Evolutionary conservation across 2,329 filamentous ascomycete genomes (phyloP).

Genomic region (Monosporascus sp.): DNA sequence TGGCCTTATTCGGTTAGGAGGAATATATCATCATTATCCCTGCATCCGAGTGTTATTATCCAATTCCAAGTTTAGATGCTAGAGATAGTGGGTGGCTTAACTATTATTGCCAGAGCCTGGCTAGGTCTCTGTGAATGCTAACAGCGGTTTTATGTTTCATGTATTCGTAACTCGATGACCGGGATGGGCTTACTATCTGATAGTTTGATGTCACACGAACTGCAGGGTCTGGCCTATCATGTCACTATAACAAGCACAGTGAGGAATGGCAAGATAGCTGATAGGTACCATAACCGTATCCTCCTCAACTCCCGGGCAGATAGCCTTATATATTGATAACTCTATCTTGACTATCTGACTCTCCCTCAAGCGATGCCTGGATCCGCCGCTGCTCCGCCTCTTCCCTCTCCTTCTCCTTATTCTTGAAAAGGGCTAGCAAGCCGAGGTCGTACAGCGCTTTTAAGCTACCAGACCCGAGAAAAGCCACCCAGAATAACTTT

Average conservation of each 20-base stretch:
- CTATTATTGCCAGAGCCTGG: too few species aligned
- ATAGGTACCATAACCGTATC: neutral
- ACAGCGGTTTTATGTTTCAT: too few species aligned
- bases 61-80: too few species aligned
- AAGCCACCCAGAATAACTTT: slow-evolving; percentile 55
- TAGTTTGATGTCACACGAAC: too few species aligned
- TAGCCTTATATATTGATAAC: neutral
- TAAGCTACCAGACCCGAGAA: slow-evolving; percentile 56
- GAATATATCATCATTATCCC: too few species aligned
- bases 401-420: slow-evolving; percentile 12
- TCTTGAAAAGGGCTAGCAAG: slow-evolving; percentile 44
- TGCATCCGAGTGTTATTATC: too few species aligned
- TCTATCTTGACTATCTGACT: neutral
- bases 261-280: neutral
- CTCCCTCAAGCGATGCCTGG: neutral
- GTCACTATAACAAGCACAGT: neutral
- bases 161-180: too few species aligned
- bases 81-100: too few species aligned
- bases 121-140: too few species aligned
- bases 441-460: slow-evolving; percentile 58
- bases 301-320: neutral
- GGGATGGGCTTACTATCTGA: too few species aligned
- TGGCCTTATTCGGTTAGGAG: too few species aligned
- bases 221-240: too few species aligned
- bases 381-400: neutral